Evolutionary conservation across 2,329 filamentous ascomycete genomes (phyloP), one percentile per base, ranked within the genome.

Genomic region (Neopestalotiopsis sp.): DNA sequence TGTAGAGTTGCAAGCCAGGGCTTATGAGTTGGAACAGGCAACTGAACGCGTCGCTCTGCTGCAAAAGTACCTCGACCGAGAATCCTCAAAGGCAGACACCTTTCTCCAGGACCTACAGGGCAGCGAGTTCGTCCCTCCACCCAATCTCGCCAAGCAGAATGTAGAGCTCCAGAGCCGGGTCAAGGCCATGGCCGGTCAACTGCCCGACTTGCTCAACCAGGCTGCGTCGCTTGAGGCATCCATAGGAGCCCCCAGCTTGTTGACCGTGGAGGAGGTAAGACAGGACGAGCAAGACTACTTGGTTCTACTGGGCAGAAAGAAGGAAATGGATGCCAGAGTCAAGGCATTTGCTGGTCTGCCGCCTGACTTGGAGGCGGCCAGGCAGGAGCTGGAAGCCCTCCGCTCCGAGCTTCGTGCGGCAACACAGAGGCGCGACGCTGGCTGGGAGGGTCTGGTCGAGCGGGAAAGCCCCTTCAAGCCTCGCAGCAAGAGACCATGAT

Each of bases 381-480:
- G 91, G 73, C 81, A 84, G n/a, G 90, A 93, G 77, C 84, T 97
- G 34, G 91, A 92, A 72, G 83, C 85, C 38, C 80, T 94, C 58
- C 88, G 92, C 69, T 81, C 83, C 1, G 89, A 94, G 75, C 82
- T 97, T 60, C 84, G 86, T 52, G 81, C 82, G 10, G 80, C 94
- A 65, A 90, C 86, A 34, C 84, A 84, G 71, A 85, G 86, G 73
- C 87, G 94, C 67, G 94, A 97, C 77, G 85, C 82, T 38, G 84
- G 94, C 67, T 97, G 97, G 77, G 94, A 95, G 76, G 87, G 85
- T 1, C 78, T 96, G 61, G 89, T 94, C 2, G 89, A 90, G 74
- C 83, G 85, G 56, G 87, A 89, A 75, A 89, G 87, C 67, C 88
- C 88, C 3, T 76, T 78, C 61, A 84, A 82, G 70, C 68, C 69